Evolutionary conservation across 73 alveolate genomes (phyloP).

Genomic region (Stentor coeruleus): DNA sequence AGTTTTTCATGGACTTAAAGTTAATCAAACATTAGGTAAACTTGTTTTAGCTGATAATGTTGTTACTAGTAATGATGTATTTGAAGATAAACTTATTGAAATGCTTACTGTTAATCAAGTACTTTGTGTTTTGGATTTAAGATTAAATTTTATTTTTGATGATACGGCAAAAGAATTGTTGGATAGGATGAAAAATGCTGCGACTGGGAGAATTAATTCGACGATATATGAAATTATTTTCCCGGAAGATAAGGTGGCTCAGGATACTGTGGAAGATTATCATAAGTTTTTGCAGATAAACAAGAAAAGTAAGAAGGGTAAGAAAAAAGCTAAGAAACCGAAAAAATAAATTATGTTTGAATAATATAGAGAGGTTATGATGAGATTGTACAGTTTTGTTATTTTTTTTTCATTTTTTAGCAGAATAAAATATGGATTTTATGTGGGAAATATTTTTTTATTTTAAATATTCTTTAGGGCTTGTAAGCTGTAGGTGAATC

Average conservation of each 20-base stretch:
- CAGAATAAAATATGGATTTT: no score
- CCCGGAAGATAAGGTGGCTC: not conserved
- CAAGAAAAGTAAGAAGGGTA: not conserved
- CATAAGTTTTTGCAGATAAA: not conserved
- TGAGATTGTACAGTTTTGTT: no score
- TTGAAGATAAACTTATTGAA: constrained; percentile 16
- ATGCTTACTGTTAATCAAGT: not conserved
- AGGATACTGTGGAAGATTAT: not conserved
- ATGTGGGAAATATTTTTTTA: no score
- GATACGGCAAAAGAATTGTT: not conserved
- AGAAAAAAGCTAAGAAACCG: not conserved
- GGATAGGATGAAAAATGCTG: not conserved
- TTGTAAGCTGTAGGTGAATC: no score
- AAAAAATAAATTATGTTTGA: not conserved
- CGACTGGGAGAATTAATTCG: not conserved
- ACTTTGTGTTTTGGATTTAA: not conserved
- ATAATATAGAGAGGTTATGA: no score
- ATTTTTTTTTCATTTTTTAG: no score
- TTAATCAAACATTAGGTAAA: constrained; percentile 36
- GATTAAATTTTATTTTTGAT: constrained; percentile 20
- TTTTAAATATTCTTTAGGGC: no score
- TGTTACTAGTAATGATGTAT: constrained; percentile 41
- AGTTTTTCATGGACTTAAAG: constrained; percentile 34
- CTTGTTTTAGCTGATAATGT: constrained; percentile 42
- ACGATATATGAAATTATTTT: not conserved